A percentile compares a stretch with the other conserved stretches of the same genome.
Conservation (phyloP, 176 grass and related monocot genomes). For the Leersia perrieri region DNA sequence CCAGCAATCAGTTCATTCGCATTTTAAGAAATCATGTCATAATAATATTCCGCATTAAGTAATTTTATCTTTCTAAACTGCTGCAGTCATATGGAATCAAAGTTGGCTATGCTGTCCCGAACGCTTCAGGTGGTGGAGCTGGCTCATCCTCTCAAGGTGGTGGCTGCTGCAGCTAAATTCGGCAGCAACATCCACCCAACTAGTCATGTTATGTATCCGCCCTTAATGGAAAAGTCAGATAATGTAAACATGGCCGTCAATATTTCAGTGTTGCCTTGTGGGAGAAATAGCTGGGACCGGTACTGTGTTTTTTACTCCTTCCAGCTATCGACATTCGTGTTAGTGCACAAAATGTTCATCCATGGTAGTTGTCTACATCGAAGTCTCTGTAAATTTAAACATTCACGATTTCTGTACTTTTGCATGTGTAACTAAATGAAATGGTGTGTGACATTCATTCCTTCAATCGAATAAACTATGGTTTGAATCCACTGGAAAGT, state of each 20-base stretch:
- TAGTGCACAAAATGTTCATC: slow-evolving; percentile 21
- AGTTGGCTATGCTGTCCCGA: slow-evolving; percentile 56
- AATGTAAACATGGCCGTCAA: slow-evolving; percentile 17
- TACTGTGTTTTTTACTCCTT: slow-evolving; percentile 29
- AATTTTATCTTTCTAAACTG: neutral
- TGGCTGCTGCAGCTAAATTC: slow-evolving; percentile 57
- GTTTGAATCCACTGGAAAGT: neutral
- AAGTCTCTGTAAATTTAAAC: slow-evolving; percentile 37
- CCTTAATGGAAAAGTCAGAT: neutral
- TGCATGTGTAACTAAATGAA: slow-evolving; percentile 29
- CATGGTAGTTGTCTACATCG: slow-evolving; percentile 16
- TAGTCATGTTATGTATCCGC: neutral
- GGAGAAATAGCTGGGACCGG: slow-evolving; percentile 9
- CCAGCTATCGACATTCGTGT: neutral
- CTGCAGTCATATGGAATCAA: slow-evolving; percentile 78
- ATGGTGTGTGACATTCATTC: slow-evolving; percentile 32
- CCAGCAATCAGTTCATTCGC: neutral
- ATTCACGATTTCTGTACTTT: slow-evolving; percentile 5
- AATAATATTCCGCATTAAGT: neutral
- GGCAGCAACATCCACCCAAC: neutral
- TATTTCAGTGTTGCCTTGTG: slow-evolving; percentile 21
- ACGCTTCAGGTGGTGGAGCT: slow-evolving; percentile 53
- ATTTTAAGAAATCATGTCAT: neutral
- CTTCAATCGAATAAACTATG: slow-evolving; percentile 39
- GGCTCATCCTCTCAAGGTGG: slow-evolving; percentile 56